Evolutionary conservation across 2,329 filamentous ascomycete species (phyloP), one percentile per base, ranked within the genome.

Genomic region (Domatiomyces catenatus): DNA sequence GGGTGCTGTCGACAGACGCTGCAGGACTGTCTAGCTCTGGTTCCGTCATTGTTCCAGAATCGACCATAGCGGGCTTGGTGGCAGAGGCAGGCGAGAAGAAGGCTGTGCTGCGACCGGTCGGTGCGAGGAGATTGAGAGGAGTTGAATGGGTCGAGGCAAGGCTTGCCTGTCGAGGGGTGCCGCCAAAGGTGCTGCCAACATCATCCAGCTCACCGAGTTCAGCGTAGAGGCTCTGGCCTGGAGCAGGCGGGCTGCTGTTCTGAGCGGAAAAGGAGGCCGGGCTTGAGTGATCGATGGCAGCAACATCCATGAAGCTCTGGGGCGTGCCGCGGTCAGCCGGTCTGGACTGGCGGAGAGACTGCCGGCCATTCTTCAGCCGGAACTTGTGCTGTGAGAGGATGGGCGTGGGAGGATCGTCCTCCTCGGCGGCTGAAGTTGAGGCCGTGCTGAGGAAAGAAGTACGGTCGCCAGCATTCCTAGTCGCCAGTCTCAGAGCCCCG

Each of bases 371-470:
- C 51, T 81, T 82, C 50, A 90, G 72, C 49, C 84, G 83, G 66
- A 86, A 84, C 55, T 81, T 82, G 47, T 83, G 77, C 12, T 82
- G 75, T 24, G 73, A 69, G 51, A 80, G 76, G 26, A 79, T 70
- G 52, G 74, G 85, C 12, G 82, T 92, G 62, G 73, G 79, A 22
- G 78, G 66, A 15, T 78, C 73, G 52, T 80, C 79, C 49, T 80
- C 76, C 48, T 94, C 87, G 54, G 77, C 87, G 2, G 76, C 83
- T 24, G 87, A 93, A 1, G 84, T 90, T 1, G 89, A 95, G 3
- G 88, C 88, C 8, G 88, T 94, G 67, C 88, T 95, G 61, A 86
- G 75, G 67, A 84, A 86, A 0, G 87, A 90, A 53, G 75, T 71
- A 18, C 82, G 76, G 59, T 78, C 76, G 51, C 73, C 73, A 48